A percentile compares a stretch with the other conserved stretches of the same genome.
Conservation (phyloP, 306 rosid genomes). For the Prunus campanulata region DNA sequence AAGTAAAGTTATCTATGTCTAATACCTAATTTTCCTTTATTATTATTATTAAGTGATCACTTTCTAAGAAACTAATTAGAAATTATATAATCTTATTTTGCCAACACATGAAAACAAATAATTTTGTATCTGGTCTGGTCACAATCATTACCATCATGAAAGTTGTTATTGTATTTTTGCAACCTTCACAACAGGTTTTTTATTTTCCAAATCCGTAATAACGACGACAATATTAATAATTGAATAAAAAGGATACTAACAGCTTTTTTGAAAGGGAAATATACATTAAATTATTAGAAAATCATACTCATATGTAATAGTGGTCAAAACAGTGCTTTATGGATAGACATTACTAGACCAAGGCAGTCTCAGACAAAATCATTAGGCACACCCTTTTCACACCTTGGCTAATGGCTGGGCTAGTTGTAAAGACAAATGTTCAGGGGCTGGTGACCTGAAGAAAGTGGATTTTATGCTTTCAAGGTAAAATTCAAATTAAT, state of each 20-base stretch:
- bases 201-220: neutral
- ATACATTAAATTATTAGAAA: neutral
- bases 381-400: slow-evolving; percentile 22
- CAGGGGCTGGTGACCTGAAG: neutral
- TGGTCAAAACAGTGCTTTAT: slow-evolving; percentile 17
- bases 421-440: neutral
- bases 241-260: neutral
- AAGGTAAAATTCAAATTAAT: neutral
- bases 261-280: neutral
- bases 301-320: neutral
- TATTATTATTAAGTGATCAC: neutral
- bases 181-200: no score
- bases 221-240: neutral
- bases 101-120: neutral
- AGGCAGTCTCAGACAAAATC: slow-evolving; percentile 24
- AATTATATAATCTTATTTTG: neutral
- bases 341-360: neutral
- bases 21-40: no score
- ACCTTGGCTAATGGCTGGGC: slow-evolving; percentile 1
- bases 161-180: neutral
- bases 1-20: no score
- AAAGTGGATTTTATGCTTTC: slow-evolving; percentile 15
- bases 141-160: neutral
- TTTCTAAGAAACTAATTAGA: neutral
- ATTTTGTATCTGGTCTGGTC: neutral